Evolutionary conservation across 1,284 basidiomycete species (phyloP), one percentile per base, ranked within the genome.

Genomic region (Rhizoctonia solani): DNA sequence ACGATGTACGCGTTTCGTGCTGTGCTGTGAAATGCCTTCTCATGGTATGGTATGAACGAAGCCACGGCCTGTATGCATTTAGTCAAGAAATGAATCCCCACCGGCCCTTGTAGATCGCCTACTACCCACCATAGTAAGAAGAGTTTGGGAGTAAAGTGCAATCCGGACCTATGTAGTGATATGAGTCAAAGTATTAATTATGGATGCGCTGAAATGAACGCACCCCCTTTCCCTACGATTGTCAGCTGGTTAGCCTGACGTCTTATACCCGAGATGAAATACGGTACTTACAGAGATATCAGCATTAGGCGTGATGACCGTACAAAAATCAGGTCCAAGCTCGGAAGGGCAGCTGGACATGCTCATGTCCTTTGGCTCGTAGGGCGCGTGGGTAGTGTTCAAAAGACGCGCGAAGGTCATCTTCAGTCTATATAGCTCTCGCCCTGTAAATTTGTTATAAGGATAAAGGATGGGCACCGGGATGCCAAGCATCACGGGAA

Each of bases 21-120:
- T 8, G 59, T 63, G 23, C 52, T 49, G 3, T 49, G 59, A 30
- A 63, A 63, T 8, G 59, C 59, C 30, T 63, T 63, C 13, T 63
- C 47, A 11, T 52, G 32, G 27, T 50, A 52, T 4, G 59, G 59
- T 14, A 63, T 8, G 47, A 23, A 39, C 21, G 59, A 63, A 3
- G 59, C 59, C 29, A 63, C 34, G 23, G 25, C 11, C 59, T 63
- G 21, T 11, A 19, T 6, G 19, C 11, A 16, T n/a, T n/a, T n/a
- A n/a, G n/a, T n/a, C 16, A 4, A 27, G 34, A 9, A 50, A 27
- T 52, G 29, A 53, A 37, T 21, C 47, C 11, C 4, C n/a, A 23
- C 46, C 25, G 13, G 11, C 29, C 4, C 9, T 9, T 19, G 13
- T 13, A 27, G n/a, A 47, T 25, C n/a, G n/a, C 1, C 13, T 5